phyloP scores from a whole-genome alignment of 768 basidiomycete species.

The Phanerodontia chrysosporium region DNA sequence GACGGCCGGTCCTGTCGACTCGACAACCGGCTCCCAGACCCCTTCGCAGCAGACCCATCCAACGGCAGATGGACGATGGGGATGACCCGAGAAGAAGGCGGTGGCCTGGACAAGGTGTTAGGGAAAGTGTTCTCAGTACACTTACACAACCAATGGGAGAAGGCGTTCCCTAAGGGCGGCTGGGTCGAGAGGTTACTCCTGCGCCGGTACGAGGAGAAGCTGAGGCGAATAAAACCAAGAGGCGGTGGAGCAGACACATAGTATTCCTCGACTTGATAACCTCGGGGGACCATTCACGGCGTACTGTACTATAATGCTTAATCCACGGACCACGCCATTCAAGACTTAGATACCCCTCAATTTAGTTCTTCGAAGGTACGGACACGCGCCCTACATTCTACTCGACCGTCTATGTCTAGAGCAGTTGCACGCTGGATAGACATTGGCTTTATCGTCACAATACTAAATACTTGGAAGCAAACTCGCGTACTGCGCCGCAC shows the following conservation, averaged over 20 bases:
- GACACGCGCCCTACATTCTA: not conserved
- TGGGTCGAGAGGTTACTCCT: conserved; percentile 86
- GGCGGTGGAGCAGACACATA: conserved; percentile 4
- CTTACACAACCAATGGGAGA: conserved; percentile 95
- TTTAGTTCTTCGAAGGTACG: not conserved
- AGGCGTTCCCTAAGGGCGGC: conserved; percentile 73
- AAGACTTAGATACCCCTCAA: conserved; percentile 9
- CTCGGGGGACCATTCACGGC: conserved; percentile 6
- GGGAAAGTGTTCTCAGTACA: conserved; percentile 82
- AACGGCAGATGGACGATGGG: conserved; percentile 68
- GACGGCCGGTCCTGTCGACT: conserved; percentile 89
- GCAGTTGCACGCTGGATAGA: not conserved
- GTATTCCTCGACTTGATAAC: not conserved
- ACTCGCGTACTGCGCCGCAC: too few relatives aligned
- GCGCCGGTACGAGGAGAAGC: conserved; percentile 47
- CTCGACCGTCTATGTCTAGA: not conserved
- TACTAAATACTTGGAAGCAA: too few relatives aligned
- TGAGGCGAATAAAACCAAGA: conserved; percentile 18
- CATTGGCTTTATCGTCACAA: not conserved
- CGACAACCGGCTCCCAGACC: conserved; percentile 91
- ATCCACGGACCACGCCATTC: conserved; percentile 14
- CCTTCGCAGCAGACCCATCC: conserved; percentile 51
- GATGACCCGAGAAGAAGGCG: conserved; percentile 54
- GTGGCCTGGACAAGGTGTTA: conserved; percentile 57
- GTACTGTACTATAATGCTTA: conserved; percentile 17